phyloP scores from a whole-genome alignment of 371 early-diverging fungal species.

The Nematocida displodere region DNA sequence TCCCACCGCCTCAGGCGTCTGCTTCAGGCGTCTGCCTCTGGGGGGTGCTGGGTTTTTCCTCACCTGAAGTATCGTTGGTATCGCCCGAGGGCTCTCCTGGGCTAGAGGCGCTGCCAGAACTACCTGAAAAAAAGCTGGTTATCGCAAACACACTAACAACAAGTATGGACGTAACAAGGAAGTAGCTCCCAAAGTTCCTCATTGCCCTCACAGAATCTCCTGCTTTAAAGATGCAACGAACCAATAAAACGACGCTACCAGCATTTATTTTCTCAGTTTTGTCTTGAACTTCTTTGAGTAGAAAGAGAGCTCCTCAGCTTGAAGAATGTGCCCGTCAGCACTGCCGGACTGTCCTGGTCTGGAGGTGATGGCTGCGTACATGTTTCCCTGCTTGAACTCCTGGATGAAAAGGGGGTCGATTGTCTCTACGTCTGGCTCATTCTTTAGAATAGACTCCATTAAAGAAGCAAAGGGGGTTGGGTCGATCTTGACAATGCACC shows the following conservation, averaged over 20 bases:
- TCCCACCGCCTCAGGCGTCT: too few species aligned
- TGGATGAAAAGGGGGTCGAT: constrained; percentile 80
- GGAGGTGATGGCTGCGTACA: constrained; percentile 79
- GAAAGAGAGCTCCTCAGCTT: constrained; percentile 94
- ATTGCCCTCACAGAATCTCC: background rate
- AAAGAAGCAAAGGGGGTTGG: constrained; percentile 95
- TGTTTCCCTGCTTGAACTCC: constrained; percentile 87
- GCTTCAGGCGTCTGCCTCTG: too few species aligned
- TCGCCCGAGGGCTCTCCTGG: background rate
- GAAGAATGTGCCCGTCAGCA: constrained; percentile 93
- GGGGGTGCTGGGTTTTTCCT: too few species aligned
- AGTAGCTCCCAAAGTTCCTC: background rate
- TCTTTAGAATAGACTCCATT: constrained; percentile 88
- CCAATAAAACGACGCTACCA: background rate
- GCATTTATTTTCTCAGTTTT: constrained; percentile 63
- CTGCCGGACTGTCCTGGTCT: constrained; percentile 98
- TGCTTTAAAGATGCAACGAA: background rate
- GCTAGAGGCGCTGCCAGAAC: background rate
- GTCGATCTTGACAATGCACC: constrained; percentile 91
- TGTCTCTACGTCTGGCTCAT: constrained; percentile 78
- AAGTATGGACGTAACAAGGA: background rate
- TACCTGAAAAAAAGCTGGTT: too few species aligned
- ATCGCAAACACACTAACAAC: too few species aligned
- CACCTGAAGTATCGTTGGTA: background rate
- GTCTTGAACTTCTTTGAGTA: constrained; percentile 79